Base-by-base conservation (phyloP, 208 protist species). In the Crithidia fasciculata region DNA sequence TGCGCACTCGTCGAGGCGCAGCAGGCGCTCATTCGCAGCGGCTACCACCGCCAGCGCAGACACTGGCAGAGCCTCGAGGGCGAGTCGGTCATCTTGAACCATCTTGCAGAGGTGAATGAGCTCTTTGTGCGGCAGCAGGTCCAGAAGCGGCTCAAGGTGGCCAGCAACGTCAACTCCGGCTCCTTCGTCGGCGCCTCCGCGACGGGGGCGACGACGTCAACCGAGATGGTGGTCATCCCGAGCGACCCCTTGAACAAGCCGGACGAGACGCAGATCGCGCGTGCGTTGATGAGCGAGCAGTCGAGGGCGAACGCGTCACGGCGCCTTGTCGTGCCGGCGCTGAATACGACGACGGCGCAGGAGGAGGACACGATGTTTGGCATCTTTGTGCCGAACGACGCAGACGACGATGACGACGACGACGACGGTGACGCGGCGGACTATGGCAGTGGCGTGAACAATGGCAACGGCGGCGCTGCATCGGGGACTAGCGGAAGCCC, bases 11-110 rank as follows among this genome's bases (percentile, higher is more conserved):
- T 82, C 19, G 53, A 74, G 41, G 16, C 28, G 37, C 77, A 85
- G 28, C 72, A 66, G 39, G 12, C 28, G 8, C 61, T 85, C 40
- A 81, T 91, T 58, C 65, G 43, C 3, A 70, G 5, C 8, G 86
- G 86, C 40, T 91, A 91, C 63, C 37, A 53, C 8, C 80, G 86
- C 15, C 70, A 56, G 13, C 49, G 44, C 13, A 50, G 71, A 3
- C 52, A 72, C 18, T 91, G 82, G 83, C 74, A 86, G 67, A 36
- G 19, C 39, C 69, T 84, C 16, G 86, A 91, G 59, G 74, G 84
- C n/a, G 78, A 82, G 13, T 66, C 77, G 28, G 5, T 76, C 19
- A 73, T 83, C 8, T 8, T 55, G 6, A 43, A 66, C 36, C 64
- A 66, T 52, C 40, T 81, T 5, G 28, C 54, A 15, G 65, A 76